A percentile compares a stretch with the other conserved stretches of the same genome.
Evolutionary conservation across 2,329 filamentous ascomycete genomes (phyloP).

Genomic region (Plenodomus biglobosus): DNA sequence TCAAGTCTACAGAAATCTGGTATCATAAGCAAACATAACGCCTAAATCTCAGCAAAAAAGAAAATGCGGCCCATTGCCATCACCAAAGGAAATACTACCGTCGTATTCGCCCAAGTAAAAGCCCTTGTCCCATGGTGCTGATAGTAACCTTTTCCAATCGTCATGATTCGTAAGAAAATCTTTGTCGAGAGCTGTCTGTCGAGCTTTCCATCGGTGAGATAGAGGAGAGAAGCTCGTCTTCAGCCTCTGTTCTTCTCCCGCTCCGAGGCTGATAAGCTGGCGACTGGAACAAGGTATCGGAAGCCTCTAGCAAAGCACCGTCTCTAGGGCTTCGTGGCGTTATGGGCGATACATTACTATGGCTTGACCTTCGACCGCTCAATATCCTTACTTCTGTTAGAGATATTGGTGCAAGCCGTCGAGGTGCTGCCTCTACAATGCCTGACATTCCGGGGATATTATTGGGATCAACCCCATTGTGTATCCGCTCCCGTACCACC

Average conservation of each 20-base stretch:
- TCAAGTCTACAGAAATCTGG: not conserved
- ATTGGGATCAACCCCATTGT: constrained; percentile 49
- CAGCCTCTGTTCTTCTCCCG: constrained; percentile 26
- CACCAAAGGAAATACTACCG: not conserved
- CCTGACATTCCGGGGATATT: constrained; percentile 21
- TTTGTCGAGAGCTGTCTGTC: constrained; percentile 32
- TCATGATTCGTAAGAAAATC: constrained; percentile 46
- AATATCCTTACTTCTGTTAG: constrained; percentile 35
- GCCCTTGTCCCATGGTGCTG: constrained; percentile 4
- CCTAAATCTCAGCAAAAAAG: constrained; percentile 2
- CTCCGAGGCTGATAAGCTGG: constrained; percentile 26
- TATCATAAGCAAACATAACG: not conserved
- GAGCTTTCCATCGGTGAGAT: constrained; percentile 40
- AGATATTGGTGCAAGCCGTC: constrained; percentile 27
- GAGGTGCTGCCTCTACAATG: constrained; percentile 18
- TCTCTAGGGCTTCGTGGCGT: constrained; percentile 37
- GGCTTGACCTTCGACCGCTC: constrained; percentile 22
- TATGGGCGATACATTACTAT: constrained; percentile 29
- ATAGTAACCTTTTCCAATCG: constrained; percentile 14
- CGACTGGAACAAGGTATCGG: constrained; percentile 35
- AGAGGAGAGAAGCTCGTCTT: constrained; percentile 37
- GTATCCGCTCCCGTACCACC: constrained; percentile 48
- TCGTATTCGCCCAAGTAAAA: too few species aligned
- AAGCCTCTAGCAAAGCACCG: constrained; percentile 35
- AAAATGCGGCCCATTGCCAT: too few species aligned